phyloP scores from a whole-genome alignment of 495 filamentous ascomycete genomes.

The Chlorociboria aeruginascens region DNA sequence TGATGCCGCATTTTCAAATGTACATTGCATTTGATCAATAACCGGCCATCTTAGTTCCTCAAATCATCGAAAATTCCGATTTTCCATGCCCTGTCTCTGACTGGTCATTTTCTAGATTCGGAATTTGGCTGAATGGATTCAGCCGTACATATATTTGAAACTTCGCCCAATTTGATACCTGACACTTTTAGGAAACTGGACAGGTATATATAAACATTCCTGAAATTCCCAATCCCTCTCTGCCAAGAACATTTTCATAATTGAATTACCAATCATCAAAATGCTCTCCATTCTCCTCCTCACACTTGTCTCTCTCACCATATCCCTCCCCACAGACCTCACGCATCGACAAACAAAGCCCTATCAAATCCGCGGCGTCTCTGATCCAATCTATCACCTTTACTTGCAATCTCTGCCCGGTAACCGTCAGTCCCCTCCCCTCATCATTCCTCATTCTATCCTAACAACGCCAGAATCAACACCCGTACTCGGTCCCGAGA shows the following conservation, averaged over 20 bases:
- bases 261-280: neutral
- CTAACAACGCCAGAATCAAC: constrained; percentile 11
- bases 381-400: constrained; percentile 31
- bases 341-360: constrained; percentile 21
- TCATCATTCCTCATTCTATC: no score
- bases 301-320: neutral
- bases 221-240: neutral
- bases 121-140: no score
- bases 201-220: neutral
- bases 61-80: no score
- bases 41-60: no score
- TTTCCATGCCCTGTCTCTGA: no score
- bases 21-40: no score
- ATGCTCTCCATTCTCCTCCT: constrained; percentile 1
- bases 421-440: no score
- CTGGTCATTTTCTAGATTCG: no score
- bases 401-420: constrained; percentile 26
- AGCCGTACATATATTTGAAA: no score
- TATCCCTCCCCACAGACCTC: neutral
- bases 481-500: constrained; percentile 35
- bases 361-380: constrained; percentile 31
- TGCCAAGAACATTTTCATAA: neutral
- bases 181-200: no score
- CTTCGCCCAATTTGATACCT: no score
- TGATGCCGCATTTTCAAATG: no score